Evolutionary conservation across 163 green algal genomes (phyloP), one percentile per base, ranked within the genome.

Genomic region (Botryococcus braunii): DNA sequence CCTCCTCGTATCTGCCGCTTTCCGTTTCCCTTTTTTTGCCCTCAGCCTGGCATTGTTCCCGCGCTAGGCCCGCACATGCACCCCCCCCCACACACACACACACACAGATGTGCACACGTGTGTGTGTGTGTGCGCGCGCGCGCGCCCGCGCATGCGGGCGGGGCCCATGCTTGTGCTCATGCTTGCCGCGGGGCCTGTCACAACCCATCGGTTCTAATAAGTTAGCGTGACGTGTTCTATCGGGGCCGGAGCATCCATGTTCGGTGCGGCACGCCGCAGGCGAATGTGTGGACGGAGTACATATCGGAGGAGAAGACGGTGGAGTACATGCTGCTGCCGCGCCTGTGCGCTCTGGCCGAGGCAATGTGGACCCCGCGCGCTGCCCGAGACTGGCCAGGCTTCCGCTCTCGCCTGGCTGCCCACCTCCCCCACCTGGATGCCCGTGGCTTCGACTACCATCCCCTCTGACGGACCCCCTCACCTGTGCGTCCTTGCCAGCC

Each of bases 281-380:
- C 81, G 25, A 87, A 86, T 65, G 65, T 91, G 56, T 88, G 82
- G 84, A 85, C 75, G 17, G 82, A 88, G 71, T 87, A 87, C 70
- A 79, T 90, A 0, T 46, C 37, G 4, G 75, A 88, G 37, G 75
- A 87, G 66, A 71, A 65, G 23, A 87, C 80, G 25, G 75, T 71
- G 49, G 81, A 88, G 75, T 91, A 91, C 77, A 88, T 91, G 85
- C 72, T 86, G 64, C 70, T 91, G 62, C 85, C 82, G 9, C 74
- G 85, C 17, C 69, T 88, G 41, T 75, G 68, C 17, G 85, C 85
- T 9, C 59, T 87, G 36, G 69, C 82, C 32, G 85, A 91, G 74
- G 72, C 79, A n/a, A 52, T 91, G 8, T 91, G 85, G 85, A 82
- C 68, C 1, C 68, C 66, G 11, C 43, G 11, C 31, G 57, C 35